Evolutionary conservation across 2,329 filamentous ascomycete species (phyloP), one percentile per base, ranked within the genome.

Genomic region (Taxawa tesnikishii): DNA sequence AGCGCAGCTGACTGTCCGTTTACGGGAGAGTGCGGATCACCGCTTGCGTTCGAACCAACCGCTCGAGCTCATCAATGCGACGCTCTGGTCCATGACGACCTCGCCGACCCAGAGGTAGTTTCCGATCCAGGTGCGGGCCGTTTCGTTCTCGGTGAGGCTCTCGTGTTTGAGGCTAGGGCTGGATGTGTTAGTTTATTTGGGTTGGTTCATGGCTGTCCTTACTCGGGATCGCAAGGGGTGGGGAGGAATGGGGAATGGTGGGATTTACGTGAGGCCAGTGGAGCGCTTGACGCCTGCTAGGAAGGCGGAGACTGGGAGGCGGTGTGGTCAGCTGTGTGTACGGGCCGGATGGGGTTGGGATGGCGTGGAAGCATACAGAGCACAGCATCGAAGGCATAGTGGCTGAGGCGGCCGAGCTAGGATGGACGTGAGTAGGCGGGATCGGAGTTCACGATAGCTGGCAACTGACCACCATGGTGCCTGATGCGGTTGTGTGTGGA

Each of bases 41-140:
- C 87, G 74, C 58, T 75, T 87, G 51, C 90, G 74, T 65, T 94
- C 87, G 56, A 98, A 98, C 62, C 77, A 98, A 38, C 79, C 73
- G 53, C 83, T 92, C 29, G 81, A 79, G 26, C 84, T 81, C 54
- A 94, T 83, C 36, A 96, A 73, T 25, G 87, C 87, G 18, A 96
- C 84, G 17, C 85, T 92, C 64, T 92, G 82, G 59, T 98, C 90
- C 85, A 98, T 93, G 43, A 94, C 82, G 75, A 85, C 94, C 65
- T 98, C 90, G 47, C 90, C 90, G 12, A 94, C 79, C 41, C 84
- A 84, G 26, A 96, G 75, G 58, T 96, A 96, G 55, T 80, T 88
- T 51, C 88, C 80, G 44, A 96, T 75, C 85, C 87, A 96, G 32
- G 38, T 36, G 23, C 34, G 37, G 17, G 38, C 38, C 9, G 38